Evolutionary conservation across 768 basidiomycete genomes (phyloP).

Genomic region (Xerocomus spinulosus): DNA sequence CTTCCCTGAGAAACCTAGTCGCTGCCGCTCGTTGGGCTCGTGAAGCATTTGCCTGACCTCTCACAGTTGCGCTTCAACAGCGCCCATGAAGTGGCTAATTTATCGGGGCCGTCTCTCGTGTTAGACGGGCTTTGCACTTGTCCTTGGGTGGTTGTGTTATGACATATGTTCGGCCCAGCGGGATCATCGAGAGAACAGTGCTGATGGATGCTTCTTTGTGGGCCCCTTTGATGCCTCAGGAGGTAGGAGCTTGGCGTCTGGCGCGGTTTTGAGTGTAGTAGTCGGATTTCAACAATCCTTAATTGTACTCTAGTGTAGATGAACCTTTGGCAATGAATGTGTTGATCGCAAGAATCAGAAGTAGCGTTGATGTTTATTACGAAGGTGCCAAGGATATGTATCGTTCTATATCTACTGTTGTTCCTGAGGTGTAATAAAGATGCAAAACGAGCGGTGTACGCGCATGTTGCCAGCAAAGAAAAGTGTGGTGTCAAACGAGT

Average conservation of each 20-base stretch:
- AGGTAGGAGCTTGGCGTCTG: slow-evolving; percentile 24
- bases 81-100: slow-evolving; percentile 68
- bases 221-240: slow-evolving; percentile 21
- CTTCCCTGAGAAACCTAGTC: slow-evolving; percentile 82
- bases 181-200: slow-evolving; percentile 14
- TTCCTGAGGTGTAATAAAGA: neutral
- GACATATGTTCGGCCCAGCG: slow-evolving; percentile 25
- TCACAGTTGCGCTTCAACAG: slow-evolving; percentile 82
- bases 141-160: slow-evolving; percentile 53
- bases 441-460: neutral
- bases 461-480: neutral
- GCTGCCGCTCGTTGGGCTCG: slow-evolving; percentile 93
- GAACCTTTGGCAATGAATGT: neutral
- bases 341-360: neutral
- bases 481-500: neutral
- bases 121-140: slow-evolving; percentile 36
- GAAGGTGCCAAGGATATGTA: too few relatives aligned
- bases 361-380: too few relatives aligned
- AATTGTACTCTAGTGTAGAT: slow-evolving; percentile 25
- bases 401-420: too few relatives aligned
- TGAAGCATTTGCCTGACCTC: slow-evolving; percentile 56
- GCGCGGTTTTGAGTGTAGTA: slow-evolving; percentile 39
- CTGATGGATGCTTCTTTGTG: slow-evolving; percentile 21
- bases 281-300: slow-evolving; percentile 82
- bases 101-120: slow-evolving; percentile 34